phyloP scores from a whole-genome alignment of 2,329 filamentous ascomycete species.

The Microdochium bolleyi region DNA sequence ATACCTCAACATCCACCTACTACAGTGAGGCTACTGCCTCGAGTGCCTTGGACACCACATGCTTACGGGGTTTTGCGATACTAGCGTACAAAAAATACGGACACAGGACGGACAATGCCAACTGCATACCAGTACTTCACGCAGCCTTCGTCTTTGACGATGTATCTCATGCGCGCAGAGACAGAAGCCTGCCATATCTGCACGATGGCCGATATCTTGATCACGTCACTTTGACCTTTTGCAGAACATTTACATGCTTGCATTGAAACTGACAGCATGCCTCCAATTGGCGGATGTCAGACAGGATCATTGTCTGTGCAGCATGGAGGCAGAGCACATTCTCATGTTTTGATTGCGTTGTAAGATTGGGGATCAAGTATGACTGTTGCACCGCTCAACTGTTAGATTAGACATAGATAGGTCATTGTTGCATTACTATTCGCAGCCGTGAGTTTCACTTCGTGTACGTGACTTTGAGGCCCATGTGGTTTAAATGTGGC shows the following conservation, averaged over 20 bases:
- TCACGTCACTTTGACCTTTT: background rate
- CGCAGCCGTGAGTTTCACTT: no score
- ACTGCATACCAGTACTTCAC: background rate
- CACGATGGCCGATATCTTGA: background rate
- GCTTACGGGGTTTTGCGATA: slow-evolving; percentile 52
- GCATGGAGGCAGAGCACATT: no score
- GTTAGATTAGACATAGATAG: no score
- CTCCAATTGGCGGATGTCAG: background rate
- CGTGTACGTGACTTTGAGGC: no score
- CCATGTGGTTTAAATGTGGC: no score
- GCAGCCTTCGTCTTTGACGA: background rate
- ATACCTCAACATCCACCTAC: slow-evolving; percentile 51
- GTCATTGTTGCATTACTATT: no score
- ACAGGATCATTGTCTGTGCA: background rate
- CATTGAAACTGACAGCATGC: background rate
- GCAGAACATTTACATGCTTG: background rate
- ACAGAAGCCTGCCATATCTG: background rate
- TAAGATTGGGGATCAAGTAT: no score
- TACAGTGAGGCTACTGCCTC: slow-evolving; percentile 37
- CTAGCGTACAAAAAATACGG: background rate
- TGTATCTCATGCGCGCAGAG: background rate
- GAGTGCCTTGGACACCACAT: slow-evolving; percentile 55
- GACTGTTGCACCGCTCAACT: no score
- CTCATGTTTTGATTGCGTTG: no score
- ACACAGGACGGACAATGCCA: background rate